A percentile compares a stretch with the other conserved stretches of the same genome.
phyloP scores from a whole-genome alignment of 1,139 yeast genomes.

The Candida neerlandica region DNA sequence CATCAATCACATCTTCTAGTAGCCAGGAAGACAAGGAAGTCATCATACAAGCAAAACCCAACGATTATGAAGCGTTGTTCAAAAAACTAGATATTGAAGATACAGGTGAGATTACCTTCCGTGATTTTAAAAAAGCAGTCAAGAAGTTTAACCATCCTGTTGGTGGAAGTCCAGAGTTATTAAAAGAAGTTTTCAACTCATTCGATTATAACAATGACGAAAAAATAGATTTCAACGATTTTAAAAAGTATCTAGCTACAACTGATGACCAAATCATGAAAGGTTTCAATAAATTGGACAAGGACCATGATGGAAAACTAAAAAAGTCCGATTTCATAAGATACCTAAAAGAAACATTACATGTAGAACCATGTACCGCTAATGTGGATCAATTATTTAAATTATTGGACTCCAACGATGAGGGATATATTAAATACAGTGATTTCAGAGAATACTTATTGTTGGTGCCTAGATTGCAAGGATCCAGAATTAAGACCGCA shows the following conservation, averaged over 20 bases:
- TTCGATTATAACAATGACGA: slow-evolving; percentile 62
- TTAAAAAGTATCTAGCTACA: slow-evolving; percentile 56
- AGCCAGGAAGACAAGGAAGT: slow-evolving; percentile 6
- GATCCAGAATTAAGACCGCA: slow-evolving; percentile 77
- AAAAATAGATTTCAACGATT: slow-evolving; percentile 60
- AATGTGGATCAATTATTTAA: slow-evolving; percentile 62
- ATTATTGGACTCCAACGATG: slow-evolving; percentile 59
- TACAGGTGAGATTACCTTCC: slow-evolving; percentile 58
- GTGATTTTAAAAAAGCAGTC: slow-evolving; percentile 59
- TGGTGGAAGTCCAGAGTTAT: slow-evolving; percentile 62
- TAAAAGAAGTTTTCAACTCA: slow-evolving; percentile 54
- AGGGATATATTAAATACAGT: slow-evolving; percentile 77
- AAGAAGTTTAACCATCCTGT: slow-evolving; percentile 63
- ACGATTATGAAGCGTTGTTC: slow-evolving; percentile 39
- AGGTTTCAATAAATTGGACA: slow-evolving; percentile 73
- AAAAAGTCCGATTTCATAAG: slow-evolving; percentile 64
- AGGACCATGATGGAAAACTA: slow-evolving; percentile 74
- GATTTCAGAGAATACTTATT: slow-evolving; percentile 84
- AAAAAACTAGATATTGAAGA: slow-evolving; percentile 53
- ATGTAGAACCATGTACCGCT: slow-evolving; percentile 54
- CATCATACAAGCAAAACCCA: slow-evolving; percentile 17
- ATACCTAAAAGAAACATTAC: slow-evolving; percentile 58
- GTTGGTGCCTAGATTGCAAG: slow-evolving; percentile 75
- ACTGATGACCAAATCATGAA: slow-evolving; percentile 71
- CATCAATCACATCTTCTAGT: background rate